Conservation (phyloP, 768 basidiomycete species). For the Boletus eberwhitei region DNA sequence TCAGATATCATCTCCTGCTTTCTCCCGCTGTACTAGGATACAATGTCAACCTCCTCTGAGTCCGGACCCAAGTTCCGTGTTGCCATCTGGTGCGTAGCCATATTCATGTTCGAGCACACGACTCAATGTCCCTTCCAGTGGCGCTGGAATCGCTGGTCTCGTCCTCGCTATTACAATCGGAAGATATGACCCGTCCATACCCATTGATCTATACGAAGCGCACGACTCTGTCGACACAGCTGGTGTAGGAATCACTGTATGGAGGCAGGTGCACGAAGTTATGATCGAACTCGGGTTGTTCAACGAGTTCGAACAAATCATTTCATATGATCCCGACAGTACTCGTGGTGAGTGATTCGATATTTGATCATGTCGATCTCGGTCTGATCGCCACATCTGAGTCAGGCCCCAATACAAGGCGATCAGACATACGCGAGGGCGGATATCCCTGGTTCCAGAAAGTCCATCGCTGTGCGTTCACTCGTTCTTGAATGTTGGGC, state of each 20-base stretch:
- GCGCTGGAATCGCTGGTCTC: slow-evolving; percentile 43
- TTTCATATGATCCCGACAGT: slow-evolving; percentile 8
- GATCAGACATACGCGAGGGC: slow-evolving; percentile 30
- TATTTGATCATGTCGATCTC: background rate
- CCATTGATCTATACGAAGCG: slow-evolving; percentile 46
- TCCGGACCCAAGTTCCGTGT: slow-evolving; percentile 13
- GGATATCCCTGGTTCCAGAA: slow-evolving; percentile 31
- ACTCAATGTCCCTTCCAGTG: slow-evolving; percentile 16
- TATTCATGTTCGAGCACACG: background rate
- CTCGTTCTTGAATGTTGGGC: background rate
- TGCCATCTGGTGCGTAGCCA: slow-evolving; percentile 17
- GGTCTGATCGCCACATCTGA: slow-evolving; percentile 26
- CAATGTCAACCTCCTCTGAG: background rate
- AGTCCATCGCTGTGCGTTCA: slow-evolving; percentile 20
- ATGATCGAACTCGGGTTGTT: slow-evolving; percentile 42
- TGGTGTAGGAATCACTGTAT: slow-evolving; percentile 44
- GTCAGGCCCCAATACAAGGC: slow-evolving; percentile 1
- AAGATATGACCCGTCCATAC: slow-evolving; percentile 29
- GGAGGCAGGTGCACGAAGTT: slow-evolving; percentile 43
- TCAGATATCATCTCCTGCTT: no score
- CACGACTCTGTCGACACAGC: slow-evolving; percentile 35
- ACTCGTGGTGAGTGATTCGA: slow-evolving; percentile 8
- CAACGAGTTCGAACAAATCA: slow-evolving; percentile 27
- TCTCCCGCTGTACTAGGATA: background rate
- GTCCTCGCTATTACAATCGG: slow-evolving; percentile 39